Conservation (phyloP, 2,329 filamentous ascomycete species). For the Cordyceps fumosorosea region DNA sequence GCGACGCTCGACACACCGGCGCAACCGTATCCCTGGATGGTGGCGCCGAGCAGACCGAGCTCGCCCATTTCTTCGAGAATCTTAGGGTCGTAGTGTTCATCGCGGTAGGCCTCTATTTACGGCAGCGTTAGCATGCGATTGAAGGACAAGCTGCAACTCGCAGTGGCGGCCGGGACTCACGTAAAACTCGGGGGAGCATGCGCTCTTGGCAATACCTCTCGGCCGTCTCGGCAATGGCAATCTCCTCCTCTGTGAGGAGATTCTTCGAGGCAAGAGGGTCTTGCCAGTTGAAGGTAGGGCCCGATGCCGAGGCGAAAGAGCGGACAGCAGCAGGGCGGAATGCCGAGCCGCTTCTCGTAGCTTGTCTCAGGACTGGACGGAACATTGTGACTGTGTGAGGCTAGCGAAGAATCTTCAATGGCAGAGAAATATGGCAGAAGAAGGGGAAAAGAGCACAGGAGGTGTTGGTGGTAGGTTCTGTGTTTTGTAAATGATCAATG, state of each 20-base stretch:
- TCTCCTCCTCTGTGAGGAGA: constrained; percentile 81
- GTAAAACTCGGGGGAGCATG: constrained; percentile 75
- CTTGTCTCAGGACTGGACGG: constrained; percentile 15
- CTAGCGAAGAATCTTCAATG: background rate
- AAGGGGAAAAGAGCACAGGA: background rate
- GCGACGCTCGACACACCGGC: constrained; percentile 83
- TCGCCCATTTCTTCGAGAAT: constrained; percentile 91
- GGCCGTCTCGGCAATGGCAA: constrained; percentile 83
- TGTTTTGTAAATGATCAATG: constrained; percentile 4
- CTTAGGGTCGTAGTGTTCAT: constrained; percentile 78
- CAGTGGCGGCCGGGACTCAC: constrained; percentile 41
- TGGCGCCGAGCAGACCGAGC: constrained; percentile 79
- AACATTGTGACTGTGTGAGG: constrained; percentile 15
- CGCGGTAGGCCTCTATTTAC: constrained; percentile 66
- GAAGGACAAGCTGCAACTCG: background rate
- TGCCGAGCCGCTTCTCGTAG: constrained; percentile 14
- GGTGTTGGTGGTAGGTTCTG: background rate
- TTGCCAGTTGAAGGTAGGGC: constrained; percentile 72
- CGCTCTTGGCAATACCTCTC: constrained; percentile 91
- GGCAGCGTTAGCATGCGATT: background rate
- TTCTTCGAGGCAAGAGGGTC: constrained; percentile 73
- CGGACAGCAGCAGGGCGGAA: constrained; percentile 18
- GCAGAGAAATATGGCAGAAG: background rate
- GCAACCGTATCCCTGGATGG: constrained; percentile 81
- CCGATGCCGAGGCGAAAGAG: constrained; percentile 30